Evolutionary conservation across 139 green algal species (phyloP).

Genomic region (Spirogloea muscicola): DNA sequence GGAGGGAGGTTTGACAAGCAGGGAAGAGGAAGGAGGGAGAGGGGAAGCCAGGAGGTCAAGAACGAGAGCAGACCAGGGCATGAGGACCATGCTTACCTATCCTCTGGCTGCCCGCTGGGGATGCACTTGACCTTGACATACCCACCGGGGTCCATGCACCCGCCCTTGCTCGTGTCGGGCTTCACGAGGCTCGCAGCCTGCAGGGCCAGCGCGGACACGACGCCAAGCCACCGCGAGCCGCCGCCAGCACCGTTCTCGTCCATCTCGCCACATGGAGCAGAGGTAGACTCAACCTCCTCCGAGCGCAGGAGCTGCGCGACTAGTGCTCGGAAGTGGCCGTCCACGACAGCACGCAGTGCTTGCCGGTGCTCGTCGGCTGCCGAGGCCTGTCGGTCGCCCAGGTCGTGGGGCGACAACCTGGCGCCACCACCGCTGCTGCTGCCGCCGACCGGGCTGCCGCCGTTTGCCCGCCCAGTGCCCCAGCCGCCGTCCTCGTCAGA

Average conservation of each 20-base stretch:
- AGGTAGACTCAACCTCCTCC: slow-evolving; percentile 7
- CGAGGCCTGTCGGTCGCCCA: not conserved
- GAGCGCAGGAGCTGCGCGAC: slow-evolving; percentile 34
- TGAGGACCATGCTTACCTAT: slow-evolving; percentile 34
- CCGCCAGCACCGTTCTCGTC: not conserved
- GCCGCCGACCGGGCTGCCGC: not conserved
- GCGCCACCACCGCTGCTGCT: not conserved
- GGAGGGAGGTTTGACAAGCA: too few species aligned
- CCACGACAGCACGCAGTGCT: slow-evolving; percentile 30
- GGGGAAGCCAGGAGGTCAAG: not conserved
- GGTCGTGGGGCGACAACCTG: not conserved
- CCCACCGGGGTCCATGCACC: slow-evolving; percentile 33
- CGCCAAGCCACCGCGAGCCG: slow-evolving; percentile 7
- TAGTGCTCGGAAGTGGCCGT: slow-evolving; percentile 39
- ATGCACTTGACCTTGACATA: slow-evolving; percentile 51
- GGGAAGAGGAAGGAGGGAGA: too few species aligned
- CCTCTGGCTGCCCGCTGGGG: not conserved
- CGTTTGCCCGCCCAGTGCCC: not conserved
- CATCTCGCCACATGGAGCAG: not conserved
- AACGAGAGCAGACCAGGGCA: too few species aligned
- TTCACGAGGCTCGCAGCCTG: slow-evolving; percentile 19
- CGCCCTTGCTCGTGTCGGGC: slow-evolving; percentile 20
- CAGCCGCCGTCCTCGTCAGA: not conserved
- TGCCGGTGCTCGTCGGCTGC: slow-evolving; percentile 11
- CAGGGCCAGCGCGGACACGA: slow-evolving; percentile 18